phyloP scores from a whole-genome alignment of 1,284 basidiomycete species.

The Papiliotrema terrestris region DNA sequence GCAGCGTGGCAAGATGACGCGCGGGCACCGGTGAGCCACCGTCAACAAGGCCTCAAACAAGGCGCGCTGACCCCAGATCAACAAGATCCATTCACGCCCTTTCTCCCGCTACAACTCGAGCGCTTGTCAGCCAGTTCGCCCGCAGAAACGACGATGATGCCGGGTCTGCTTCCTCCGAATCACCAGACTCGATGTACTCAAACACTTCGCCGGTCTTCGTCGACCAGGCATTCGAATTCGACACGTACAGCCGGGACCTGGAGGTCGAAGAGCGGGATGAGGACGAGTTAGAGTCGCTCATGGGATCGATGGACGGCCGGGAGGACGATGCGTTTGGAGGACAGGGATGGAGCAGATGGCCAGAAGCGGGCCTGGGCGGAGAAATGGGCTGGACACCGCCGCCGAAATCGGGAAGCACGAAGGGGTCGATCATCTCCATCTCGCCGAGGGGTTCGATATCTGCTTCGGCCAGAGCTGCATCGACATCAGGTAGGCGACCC shows the following conservation, averaged over 20 bases:
- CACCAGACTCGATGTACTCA: conserved; percentile 35
- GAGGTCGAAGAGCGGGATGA: conserved; percentile 12
- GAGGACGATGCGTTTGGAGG: conserved; percentile 3
- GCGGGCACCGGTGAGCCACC: no score
- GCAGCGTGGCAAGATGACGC: no score
- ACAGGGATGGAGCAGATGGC: conserved; percentile 25
- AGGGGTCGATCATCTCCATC: conserved; percentile 29
- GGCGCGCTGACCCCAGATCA: no score
- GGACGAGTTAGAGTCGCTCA: conserved; percentile 23
- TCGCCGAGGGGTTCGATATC: conserved; percentile 20
- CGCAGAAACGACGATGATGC: conserved; percentile 7
- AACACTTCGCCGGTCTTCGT: conserved; percentile 23
- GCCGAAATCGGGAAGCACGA: background rate
- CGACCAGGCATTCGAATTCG: conserved; percentile 24
- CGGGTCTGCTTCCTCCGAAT: conserved; percentile 21
- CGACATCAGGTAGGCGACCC: background rate
- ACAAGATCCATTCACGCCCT: conserved; percentile 6
- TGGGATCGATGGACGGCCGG: conserved; percentile 6
- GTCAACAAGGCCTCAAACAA: no score
- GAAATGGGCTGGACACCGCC: conserved; percentile 16
- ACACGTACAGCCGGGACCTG: conserved; percentile 3
- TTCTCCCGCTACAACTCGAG: conserved; percentile 7
- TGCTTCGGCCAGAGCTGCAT: conserved; percentile 3
- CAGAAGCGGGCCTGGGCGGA: conserved; percentile 7
- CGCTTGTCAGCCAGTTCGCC: conserved; percentile 12